These are phyloP conservation scores for Eucalyptus sideroxylon DNA, from an alignment of 345 rosid species.

Conservation along the genomic window DNA sequence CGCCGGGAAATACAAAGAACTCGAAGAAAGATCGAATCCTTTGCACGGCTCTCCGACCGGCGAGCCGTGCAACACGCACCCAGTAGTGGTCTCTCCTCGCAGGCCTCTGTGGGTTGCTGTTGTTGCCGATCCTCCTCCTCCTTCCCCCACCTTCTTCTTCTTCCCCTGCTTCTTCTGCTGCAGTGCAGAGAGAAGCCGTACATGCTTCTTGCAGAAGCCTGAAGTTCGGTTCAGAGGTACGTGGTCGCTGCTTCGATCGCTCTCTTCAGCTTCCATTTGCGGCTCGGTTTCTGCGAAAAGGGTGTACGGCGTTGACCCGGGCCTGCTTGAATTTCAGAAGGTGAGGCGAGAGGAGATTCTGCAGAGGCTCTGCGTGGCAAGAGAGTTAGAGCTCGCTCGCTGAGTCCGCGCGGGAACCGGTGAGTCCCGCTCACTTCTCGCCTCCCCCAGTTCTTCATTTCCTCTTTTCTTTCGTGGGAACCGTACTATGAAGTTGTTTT, in stretches of 20 bases:
- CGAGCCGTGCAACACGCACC: conserved; percentile 15
- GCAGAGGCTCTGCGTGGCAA: not conserved
- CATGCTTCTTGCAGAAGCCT: not conserved
- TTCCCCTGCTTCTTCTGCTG: not conserved
- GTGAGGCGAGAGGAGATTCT: not conserved
- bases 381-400: not conserved
- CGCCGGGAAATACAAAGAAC: not conserved
- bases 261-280: not conserved
- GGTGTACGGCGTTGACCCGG: not conserved
- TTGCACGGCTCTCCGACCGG: not conserved
- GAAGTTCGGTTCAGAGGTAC: not conserved
- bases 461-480: not conserved
- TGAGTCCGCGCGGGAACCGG: not conserved
- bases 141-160: not conserved
- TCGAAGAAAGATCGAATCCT: not conserved
- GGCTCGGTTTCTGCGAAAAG: not conserved
- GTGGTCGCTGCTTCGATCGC: not conserved
- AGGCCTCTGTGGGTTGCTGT: conserved; percentile 11
- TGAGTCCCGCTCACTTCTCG: not conserved
- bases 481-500: not conserved
- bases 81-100: conserved; percentile 24
- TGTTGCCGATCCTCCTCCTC: not conserved
- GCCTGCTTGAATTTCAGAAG: not conserved
- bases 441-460: not conserved
- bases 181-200: not conserved